Evolutionary conservation across 306 rosid species (phyloP).

Genomic region (Quercus robur): DNA sequence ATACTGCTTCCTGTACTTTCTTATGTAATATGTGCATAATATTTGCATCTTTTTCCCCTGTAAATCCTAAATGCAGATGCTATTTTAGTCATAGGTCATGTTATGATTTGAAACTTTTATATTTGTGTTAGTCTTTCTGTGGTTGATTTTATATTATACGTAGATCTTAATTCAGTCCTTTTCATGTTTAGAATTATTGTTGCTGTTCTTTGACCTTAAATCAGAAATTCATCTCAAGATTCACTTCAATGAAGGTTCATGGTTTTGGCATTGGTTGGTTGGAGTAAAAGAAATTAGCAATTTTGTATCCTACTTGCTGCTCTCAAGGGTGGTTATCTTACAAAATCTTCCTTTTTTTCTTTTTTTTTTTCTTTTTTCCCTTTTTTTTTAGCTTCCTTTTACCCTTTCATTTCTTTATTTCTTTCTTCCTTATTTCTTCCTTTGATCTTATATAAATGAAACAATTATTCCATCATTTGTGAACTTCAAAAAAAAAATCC

Average conservation of each 20-base stretch:
- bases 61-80: background rate
- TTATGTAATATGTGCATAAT: background rate
- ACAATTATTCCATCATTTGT: background rate
- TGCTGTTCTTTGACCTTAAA: constrained; percentile 46
- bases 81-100: constrained; percentile 1
- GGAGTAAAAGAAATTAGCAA: constrained; percentile 42
- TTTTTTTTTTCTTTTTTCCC: background rate
- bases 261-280: constrained; percentile 48
- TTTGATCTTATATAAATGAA: background rate
- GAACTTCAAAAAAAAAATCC: background rate
- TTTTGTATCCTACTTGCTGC: constrained; percentile 62
- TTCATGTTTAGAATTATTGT: constrained; percentile 7
- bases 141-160: constrained; percentile 21
- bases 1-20: background rate
- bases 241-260: constrained; percentile 48
- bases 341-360: background rate
- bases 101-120: constrained; percentile 1
- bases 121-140: background rate
- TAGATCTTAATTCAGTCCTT: constrained; percentile 9
- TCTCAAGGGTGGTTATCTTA: constrained; percentile 18
- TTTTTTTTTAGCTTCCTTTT: background rate
- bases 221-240: constrained; percentile 44
- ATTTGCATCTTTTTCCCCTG: background rate
- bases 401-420: constrained; percentile 3
- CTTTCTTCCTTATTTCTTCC: background rate